Base-by-base conservation (phyloP, 768 basidiomycete genomes). In the Kwoniella sp. region DNA sequence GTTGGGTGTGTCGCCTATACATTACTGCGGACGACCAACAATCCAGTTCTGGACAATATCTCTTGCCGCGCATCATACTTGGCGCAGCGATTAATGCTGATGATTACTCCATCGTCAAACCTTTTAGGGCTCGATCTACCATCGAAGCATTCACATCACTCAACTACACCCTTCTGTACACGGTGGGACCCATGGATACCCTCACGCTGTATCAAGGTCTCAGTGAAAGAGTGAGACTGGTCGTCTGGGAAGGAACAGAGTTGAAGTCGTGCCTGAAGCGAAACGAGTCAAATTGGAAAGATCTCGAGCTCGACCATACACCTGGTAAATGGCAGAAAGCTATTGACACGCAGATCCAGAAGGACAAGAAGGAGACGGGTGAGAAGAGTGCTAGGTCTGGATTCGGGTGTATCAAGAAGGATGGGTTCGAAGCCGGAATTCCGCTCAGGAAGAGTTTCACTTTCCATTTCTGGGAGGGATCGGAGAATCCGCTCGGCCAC, bases 401-500 rank as follows among this genome's bases (percentile, higher is more conserved):
- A 38, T 67, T 60, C 53, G 65, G 73, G 23, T 74, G 73, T 55
- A 65, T 66, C 38, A 70, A 65, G 61, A 58, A 41, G 28, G 25
- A 52, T 29, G 73, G 67, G 9, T 70, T 60, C 34, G 63, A 69
- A 34, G 64, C 70, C 7, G 73, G 73, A 1, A 66, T 74, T 1
- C 73, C 73, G 9, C 22, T 72, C 4, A 67, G 65, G 55, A 74
- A 74, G 54, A 65, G 60, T 31, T 72, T 71, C 34, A 55, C 61
- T 2, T 72, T 72, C 47, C 73, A 74, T 59, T 74, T 72, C 54
- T 74, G 73, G 73, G 54, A 29, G 15, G 55, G 63, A n/a, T 50
- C 68, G 4, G 34, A 26, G 20, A 63, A 67, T 34, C 71, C 68
- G 4, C 51, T 71, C 2, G 73, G 73, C 0, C 26, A 58, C 3